These are phyloP conservation scores for Leishmania amazonensis DNA, from an alignment of 208 protist species.

Conservation along the genomic window DNA sequence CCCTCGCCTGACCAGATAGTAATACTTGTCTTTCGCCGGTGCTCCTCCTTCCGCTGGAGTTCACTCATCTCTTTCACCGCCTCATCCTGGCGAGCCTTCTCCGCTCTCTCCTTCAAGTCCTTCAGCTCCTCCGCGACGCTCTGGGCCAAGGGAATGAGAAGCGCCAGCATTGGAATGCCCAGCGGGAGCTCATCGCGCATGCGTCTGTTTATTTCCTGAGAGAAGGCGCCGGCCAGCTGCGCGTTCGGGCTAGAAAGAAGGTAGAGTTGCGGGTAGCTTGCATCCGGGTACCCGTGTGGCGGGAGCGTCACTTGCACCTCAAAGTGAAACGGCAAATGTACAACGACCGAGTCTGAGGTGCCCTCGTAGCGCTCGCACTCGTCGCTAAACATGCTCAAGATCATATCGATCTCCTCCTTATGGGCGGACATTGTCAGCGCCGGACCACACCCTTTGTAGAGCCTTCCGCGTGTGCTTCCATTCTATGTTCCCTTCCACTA, in stretches of 20 bases:
- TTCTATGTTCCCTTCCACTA: neutral
- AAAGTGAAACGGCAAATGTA: slow-evolving; percentile 71
- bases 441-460: neutral
- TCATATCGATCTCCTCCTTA: slow-evolving; percentile 73
- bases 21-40: slow-evolving; percentile 31
- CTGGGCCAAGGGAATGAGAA: slow-evolving; percentile 66
- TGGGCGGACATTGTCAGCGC: slow-evolving; percentile 17
- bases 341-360: slow-evolving; percentile 33
- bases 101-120: slow-evolving; percentile 27
- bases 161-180: slow-evolving; percentile 61
- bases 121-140: slow-evolving; percentile 57
- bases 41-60: slow-evolving; percentile 20
- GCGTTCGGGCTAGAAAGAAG: slow-evolving; percentile 62
- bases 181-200: slow-evolving; percentile 64
- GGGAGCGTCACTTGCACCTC: slow-evolving; percentile 70
- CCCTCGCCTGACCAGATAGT: slow-evolving; percentile 54
- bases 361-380: slow-evolving; percentile 44
- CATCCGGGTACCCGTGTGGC: slow-evolving; percentile 63
- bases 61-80: slow-evolving; percentile 26
- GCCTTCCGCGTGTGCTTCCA: neutral
- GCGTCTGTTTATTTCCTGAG: slow-evolving; percentile 33
- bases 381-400: slow-evolving; percentile 71
- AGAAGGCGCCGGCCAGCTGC: slow-evolving; percentile 48
- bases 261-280: slow-evolving; percentile 54
- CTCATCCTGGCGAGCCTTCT: slow-evolving; percentile 20